phyloP scores from a whole-genome alignment of 805 yeast genomes.

The Myxozyma sirexii region DNA sequence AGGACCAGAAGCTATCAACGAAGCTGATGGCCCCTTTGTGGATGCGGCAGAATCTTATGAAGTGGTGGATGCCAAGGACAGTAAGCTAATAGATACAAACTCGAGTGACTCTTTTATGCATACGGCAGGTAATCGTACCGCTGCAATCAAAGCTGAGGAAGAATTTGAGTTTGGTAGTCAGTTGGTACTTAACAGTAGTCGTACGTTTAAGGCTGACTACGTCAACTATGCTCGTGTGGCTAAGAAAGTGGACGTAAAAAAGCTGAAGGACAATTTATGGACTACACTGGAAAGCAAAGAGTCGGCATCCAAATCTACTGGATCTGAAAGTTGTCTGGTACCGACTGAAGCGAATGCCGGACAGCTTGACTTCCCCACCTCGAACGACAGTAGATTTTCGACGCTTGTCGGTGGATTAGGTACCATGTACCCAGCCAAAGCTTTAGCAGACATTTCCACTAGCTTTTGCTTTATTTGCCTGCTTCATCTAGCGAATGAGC shows the following conservation, averaged over 20 bases:
- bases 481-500: constrained; percentile 84
- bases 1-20: constrained; percentile 46
- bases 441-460: constrained; percentile 71
- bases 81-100: not conserved
- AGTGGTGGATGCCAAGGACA: too few species aligned
- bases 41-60: constrained; percentile 25
- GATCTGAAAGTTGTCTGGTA: constrained; percentile 26
- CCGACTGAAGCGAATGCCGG: constrained; percentile 37
- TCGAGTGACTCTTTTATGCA: not conserved
- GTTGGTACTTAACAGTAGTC: constrained; percentile 24
- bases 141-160: constrained; percentile 16
- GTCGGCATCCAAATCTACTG: constrained; percentile 16
- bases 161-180: constrained; percentile 34
- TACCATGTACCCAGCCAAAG: constrained; percentile 57
- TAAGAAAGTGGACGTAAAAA: constrained; percentile 74
- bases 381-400: constrained; percentile 43
- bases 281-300: constrained; percentile 43
- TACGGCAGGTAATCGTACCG: constrained; percentile 14
- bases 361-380: constrained; percentile 23
- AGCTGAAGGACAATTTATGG: constrained; percentile 78
- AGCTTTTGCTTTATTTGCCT: constrained; percentile 84
- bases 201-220: constrained; percentile 38
- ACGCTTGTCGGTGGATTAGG: constrained; percentile 55
- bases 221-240: constrained; percentile 70
- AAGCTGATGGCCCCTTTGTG: constrained; percentile 20